Base-by-base conservation (phyloP, 2,329 filamentous ascomycete genomes). In the Pochonia chlamydosporia region DNA sequence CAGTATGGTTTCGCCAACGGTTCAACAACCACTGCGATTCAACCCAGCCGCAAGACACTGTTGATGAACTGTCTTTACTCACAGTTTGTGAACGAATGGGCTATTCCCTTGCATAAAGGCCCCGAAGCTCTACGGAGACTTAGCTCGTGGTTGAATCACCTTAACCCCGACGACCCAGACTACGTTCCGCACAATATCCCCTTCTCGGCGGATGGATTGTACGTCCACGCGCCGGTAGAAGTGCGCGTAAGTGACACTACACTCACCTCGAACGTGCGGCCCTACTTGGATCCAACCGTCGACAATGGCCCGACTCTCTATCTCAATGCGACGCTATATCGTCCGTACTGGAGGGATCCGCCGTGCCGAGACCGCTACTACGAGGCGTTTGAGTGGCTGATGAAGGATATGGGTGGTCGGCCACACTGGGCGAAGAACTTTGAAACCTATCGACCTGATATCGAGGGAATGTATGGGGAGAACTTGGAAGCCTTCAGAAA, bases 361-460 rank as follows among this genome's bases (percentile, higher is more conserved):
- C 86, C 88, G 0, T 91, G 86, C 59, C 78, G 74, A 44, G 74
- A 76, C 46, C 78, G 86, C 40, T 95, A 95, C 72, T 96, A 95
- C 65, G 77, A 91, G 66, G 90, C 85, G 1, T 95, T 96, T 54
- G 90, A 96, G 66, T 92, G 85, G 75, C 73, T 96, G 40, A 95
- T 95, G 90, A 83, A 81, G 49, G 87, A 95, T 39, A 72, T 95
- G 56, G 87, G 85, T 44, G 90, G 85, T 8, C 79, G 79, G 40
- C 90, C 90, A n/a, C 90, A 96, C 67, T 96, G 90, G 88, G 90
- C 90, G 7, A 96, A 96, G 76, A 95, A 96, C 64, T 96, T 95
- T 65, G 71, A 74, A 40, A 75, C 76, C 8, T 74, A 78, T 4
- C 75, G 78, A 10, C 59, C 70, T 0, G 81, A 87, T 25, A 75